Conservation (phyloP, 169 alveolate species). For the Plasmodium billcollinsi region DNA sequence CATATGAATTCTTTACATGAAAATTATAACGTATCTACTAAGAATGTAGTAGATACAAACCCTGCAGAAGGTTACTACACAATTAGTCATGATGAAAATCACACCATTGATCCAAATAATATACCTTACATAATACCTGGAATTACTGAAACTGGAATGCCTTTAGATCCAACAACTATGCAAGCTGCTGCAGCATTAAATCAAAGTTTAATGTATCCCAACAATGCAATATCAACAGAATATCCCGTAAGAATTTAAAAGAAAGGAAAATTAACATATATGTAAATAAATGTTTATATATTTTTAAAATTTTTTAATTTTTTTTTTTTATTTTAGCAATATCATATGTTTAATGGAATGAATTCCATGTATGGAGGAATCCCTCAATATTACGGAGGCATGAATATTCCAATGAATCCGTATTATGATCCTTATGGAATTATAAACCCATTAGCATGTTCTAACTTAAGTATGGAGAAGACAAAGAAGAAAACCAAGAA, state of each 20-base stretch:
- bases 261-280: neutral
- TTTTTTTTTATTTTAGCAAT: conserved; percentile 24
- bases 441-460: conserved; percentile 75
- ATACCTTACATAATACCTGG: conserved; percentile 65
- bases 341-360: conserved; percentile 73
- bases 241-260: conserved; percentile 49
- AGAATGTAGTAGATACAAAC: conserved; percentile 27
- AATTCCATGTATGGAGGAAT: conserved; percentile 70
- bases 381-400: conserved; percentile 73
- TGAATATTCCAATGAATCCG: conserved; percentile 73
- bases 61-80: conserved; percentile 55
- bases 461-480: conserved; percentile 25
- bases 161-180: conserved; percentile 68
- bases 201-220: conserved; percentile 73
- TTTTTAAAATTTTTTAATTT: conserved; percentile 5
- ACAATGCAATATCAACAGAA: conserved; percentile 65
- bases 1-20: conserved; percentile 34
- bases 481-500: conserved; percentile 45
- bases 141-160: conserved; percentile 41
- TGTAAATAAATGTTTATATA: neutral
- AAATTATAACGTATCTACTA: conserved; percentile 39
- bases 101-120: conserved; percentile 52
- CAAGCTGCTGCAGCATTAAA: conserved; percentile 76
- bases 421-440: conserved; percentile 76
- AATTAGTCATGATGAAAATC: conserved; percentile 44